Percentiles rank a stretch among this genome's conserved stretches.
Evolutionary conservation across 2,329 filamentous ascomycete genomes (phyloP).

Genomic region (Fusarium floridanum): DNA sequence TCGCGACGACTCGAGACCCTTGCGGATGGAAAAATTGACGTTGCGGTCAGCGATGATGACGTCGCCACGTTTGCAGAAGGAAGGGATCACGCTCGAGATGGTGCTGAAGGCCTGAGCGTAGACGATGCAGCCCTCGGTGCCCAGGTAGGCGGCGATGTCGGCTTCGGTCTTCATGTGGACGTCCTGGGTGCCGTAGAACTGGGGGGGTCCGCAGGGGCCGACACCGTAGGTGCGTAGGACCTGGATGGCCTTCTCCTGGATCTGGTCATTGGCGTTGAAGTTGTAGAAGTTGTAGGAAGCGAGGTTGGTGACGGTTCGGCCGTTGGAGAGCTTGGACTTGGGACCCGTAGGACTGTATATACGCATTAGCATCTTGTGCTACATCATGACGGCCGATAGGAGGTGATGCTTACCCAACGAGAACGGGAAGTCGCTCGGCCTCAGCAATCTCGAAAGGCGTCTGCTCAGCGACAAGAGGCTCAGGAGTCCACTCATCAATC

Average conservation of each 20-base stretch:
- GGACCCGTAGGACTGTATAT: conserved; percentile 77
- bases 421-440: conserved; percentile 85
- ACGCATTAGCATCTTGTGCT: conserved; percentile 2
- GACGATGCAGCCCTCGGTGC: conserved; percentile 89
- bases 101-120: conserved; percentile 98
- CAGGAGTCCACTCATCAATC: conserved; percentile 95
- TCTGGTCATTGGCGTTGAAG: conserved; percentile 89
- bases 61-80: conserved; percentile 96
- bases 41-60: conserved; percentile 96
- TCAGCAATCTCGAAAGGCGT: conserved; percentile 84
- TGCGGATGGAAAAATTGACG: conserved; percentile 93
- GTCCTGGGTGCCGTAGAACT: conserved; percentile 98
- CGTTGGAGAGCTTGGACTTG: conserved; percentile 88
- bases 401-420: conserved; percentile 77
- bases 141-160: conserved; percentile 91
- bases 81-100: conserved; percentile 95
- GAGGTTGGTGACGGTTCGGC: conserved; percentile 91
- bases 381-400: not conserved
- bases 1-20: conserved; percentile 91
- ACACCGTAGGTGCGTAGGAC: conserved; percentile 96
- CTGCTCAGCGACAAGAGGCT: conserved; percentile 84
- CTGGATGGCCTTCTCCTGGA: conserved; percentile 95
- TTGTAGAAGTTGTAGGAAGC: conserved; percentile 99
- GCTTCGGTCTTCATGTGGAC: conserved; percentile 97
- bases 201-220: conserved; percentile 94